These are phyloP conservation scores for Gentiana straminea DNA, from an alignment of 257 asterid genomes.

Conservation along the genomic window DNA sequence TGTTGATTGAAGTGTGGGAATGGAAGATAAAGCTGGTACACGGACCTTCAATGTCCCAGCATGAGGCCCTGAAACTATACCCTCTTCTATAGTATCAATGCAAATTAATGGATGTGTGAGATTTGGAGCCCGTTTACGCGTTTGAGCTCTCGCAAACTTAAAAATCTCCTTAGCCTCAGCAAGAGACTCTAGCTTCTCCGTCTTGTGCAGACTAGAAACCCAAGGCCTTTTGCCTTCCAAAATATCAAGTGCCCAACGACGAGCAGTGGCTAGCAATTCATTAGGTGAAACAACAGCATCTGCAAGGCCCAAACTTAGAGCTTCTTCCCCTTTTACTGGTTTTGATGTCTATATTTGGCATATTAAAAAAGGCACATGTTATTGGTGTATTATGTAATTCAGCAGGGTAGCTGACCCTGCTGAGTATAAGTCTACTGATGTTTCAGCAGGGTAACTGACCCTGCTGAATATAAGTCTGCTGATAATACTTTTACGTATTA, in stretches of 20 bases:
- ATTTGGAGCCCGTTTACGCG: slow-evolving; percentile 77
- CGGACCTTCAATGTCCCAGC: slow-evolving; percentile 88
- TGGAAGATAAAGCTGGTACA: slow-evolving; percentile 9
- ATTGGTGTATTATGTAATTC: too few species aligned
- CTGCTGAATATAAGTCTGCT: too few species aligned
- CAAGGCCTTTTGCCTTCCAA: slow-evolving; percentile 67
- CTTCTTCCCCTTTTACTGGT: slow-evolving; percentile 84
- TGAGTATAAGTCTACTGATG: too few species aligned
- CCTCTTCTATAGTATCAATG: slow-evolving; percentile 91
- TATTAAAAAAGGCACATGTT: background rate
- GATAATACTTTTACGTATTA: too few species aligned
- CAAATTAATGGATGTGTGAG: slow-evolving; percentile 78
- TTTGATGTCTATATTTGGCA: slow-evolving; percentile 51
- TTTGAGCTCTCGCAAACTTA: slow-evolving; percentile 83
- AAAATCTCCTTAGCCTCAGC: slow-evolving; percentile 86
- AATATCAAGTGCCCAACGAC: slow-evolving; percentile 86
- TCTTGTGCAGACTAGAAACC: slow-evolving; percentile 64
- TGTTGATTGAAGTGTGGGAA: slow-evolving; percentile 1
- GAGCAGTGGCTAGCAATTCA: slow-evolving; percentile 62
- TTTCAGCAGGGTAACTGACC: too few species aligned
- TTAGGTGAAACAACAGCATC: slow-evolving; percentile 67
- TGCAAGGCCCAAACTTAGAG: slow-evolving; percentile 82
- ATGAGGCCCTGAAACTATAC: slow-evolving; percentile 69
- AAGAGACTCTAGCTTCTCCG: slow-evolving; percentile 74
- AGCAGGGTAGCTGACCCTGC: too few species aligned